phyloP scores from a whole-genome alignment of 805 yeast genomes.

The Myxozyma sirexii region DNA sequence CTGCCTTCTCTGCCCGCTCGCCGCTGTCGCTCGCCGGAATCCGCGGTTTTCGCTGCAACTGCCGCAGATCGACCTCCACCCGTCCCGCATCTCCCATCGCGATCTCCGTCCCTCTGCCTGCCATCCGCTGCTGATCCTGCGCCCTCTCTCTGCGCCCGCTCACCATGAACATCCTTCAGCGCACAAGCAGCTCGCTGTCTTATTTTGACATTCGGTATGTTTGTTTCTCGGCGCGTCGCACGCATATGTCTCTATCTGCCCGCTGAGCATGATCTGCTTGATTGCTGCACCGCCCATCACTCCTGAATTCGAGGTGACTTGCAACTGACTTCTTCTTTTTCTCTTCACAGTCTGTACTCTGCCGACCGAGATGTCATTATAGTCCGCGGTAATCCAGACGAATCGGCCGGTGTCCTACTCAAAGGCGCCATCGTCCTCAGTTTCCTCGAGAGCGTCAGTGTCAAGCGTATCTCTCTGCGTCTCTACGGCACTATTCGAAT shows the following conservation, averaged over 20 bases:
- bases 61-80: no score
- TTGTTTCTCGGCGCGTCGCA: no score
- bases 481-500: slow-evolving; percentile 68
- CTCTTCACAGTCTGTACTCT: slow-evolving; percentile 49
- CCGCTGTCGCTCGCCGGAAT: no score
- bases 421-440: slow-evolving; percentile 79
- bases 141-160: not conserved
- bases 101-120: not conserved
- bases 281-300: no score
- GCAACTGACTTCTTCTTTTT: not conserved
- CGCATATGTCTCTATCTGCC: no score
- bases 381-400: slow-evolving; percentile 73
- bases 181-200: slow-evolving; percentile 43
- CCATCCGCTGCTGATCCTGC: not conserved
- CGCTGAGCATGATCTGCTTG: not conserved
- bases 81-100: no score
- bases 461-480: slow-evolving; percentile 65
- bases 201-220: slow-evolving; percentile 50
- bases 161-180: slow-evolving; percentile 37
- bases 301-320: no score
- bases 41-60: no score
- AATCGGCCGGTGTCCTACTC: slow-evolving; percentile 74
- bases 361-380: slow-evolving; percentile 77
- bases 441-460: slow-evolving; percentile 70
- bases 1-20: no score